Conservation (phyloP, 108 stramenopile genomes). For the Nannochloropsis salina region DNA sequence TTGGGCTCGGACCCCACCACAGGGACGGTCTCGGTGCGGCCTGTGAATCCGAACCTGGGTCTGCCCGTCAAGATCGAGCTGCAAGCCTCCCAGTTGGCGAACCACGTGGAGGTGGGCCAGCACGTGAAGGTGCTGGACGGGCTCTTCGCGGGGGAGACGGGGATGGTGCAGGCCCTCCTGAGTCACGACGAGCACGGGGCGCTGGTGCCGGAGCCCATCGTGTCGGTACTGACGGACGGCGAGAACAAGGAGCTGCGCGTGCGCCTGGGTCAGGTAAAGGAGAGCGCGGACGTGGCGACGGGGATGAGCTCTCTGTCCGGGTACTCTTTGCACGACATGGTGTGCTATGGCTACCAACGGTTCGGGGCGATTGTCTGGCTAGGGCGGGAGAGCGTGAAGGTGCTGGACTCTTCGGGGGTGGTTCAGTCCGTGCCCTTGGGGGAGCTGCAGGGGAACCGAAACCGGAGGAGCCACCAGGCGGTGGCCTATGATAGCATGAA, state of each 20-base stretch:
- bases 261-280: background rate
- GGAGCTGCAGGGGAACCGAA: conserved; percentile 19
- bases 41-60: conserved; percentile 6
- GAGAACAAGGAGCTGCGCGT: conserved; percentile 6
- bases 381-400: conserved; percentile 9
- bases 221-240: background rate
- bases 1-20: conserved; percentile 71
- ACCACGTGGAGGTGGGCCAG: conserved; percentile 76
- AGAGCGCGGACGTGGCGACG: background rate
- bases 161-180: conserved; percentile 55
- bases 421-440: background rate
- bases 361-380: background rate
- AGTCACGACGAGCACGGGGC: background rate
- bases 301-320: background rate
- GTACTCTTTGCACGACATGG: background rate
- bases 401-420: background rate
- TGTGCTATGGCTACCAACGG: conserved; percentile 17
- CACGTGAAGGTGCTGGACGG: conserved; percentile 93
- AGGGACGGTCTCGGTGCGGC: conserved; percentile 78
- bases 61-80: conserved; percentile 60
- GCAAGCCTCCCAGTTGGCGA: conserved; percentile 71
- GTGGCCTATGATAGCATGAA: conserved; percentile 1
- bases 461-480: conserved; percentile 6
- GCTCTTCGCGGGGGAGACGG: conserved; percentile 85
- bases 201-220: background rate